A percentile compares a stretch with the other conserved stretches of the same genome.
phyloP scores from a whole-genome alignment of 116 monocot species.

The Posidonia oceanica region DNA sequence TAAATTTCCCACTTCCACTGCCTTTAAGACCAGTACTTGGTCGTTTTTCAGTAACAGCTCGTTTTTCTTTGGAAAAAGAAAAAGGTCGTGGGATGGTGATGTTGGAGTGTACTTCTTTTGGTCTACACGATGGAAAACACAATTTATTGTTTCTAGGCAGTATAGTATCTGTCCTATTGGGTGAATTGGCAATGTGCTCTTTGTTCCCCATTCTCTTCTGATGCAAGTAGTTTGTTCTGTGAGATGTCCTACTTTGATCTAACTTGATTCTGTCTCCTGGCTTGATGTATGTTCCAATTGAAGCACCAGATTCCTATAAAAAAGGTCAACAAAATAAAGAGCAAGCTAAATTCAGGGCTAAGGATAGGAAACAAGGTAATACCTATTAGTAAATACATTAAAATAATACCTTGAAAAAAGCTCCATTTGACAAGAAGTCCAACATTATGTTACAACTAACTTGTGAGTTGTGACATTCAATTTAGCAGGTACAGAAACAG shows the following conservation, averaged over 20 bases:
- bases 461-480: too few relatives aligned
- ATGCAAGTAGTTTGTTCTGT: conserved; percentile 10
- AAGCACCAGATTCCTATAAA: conserved; percentile 20
- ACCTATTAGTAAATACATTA: too few relatives aligned
- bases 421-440: too few relatives aligned
- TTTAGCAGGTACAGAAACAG: too few relatives aligned
- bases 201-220: conserved; percentile 13
- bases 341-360: too few relatives aligned
- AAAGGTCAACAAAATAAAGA: conserved; percentile 2
- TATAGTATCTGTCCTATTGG: conserved; percentile 15
- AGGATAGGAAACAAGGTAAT: too few relatives aligned
- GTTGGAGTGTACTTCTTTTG: conserved; percentile 16
- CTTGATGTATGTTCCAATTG: conserved; percentile 9
- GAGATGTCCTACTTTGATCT: conserved; percentile 9
- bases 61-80: conserved; percentile 25
- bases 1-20: conserved; percentile 1
- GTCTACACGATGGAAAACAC: conserved; percentile 13
- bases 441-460: too few relatives aligned
- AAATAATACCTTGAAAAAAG: too few relatives aligned
- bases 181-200: conserved; percentile 6
- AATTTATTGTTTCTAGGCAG: conserved; percentile 19
- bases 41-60: conserved; percentile 10
- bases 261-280: conserved; percentile 18
- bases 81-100: conserved; percentile 6
- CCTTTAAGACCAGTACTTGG: conserved; percentile 3